phyloP scores from a whole-genome alignment of 2,329 filamentous ascomycete genomes.

The Calonectria montana region DNA sequence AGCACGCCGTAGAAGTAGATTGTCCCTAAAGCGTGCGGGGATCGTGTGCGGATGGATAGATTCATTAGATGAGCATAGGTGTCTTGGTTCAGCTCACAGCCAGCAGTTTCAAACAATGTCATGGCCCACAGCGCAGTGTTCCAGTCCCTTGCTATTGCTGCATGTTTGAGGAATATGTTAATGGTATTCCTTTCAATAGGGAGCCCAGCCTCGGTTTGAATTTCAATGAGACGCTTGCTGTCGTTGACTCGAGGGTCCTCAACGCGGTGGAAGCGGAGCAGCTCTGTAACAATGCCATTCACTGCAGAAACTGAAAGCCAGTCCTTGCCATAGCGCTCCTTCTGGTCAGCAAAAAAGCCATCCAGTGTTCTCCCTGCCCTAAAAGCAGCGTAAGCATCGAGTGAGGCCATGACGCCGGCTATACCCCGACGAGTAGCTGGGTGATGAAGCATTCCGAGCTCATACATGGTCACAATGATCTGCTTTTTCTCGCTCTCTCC shows the following conservation, averaged over 20 bases:
- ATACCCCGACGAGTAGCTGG: constrained; percentile 50
- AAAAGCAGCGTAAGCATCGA: constrained; percentile 57
- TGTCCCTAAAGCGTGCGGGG: constrained; percentile 45
- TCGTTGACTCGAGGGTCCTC: constrained; percentile 38
- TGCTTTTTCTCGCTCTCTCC: constrained; percentile 65
- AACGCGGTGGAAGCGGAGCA: constrained; percentile 52
- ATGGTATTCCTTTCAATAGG: constrained; percentile 47
- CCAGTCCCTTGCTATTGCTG: constrained; percentile 43
- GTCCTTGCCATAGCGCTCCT: constrained; percentile 56
- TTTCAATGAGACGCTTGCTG: constrained; percentile 43
- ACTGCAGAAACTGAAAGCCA: constrained; percentile 55
- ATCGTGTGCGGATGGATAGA: constrained; percentile 48
- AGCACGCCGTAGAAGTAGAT: constrained; percentile 49
- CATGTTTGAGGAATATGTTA: constrained; percentile 52
- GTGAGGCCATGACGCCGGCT: constrained; percentile 55
- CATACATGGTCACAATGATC: constrained; percentile 59
- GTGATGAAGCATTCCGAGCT: constrained; percentile 55
- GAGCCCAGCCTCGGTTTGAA: constrained; percentile 36
- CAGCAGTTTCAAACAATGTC: constrained; percentile 32
- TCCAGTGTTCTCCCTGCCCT: constrained; percentile 47
- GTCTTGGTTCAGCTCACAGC: constrained; percentile 41
- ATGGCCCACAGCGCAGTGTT: constrained; percentile 46
- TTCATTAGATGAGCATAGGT: constrained; percentile 54
- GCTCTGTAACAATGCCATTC: constrained; percentile 55
- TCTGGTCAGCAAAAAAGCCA: constrained; percentile 54